Evolutionary conservation across 2,329 filamentous ascomycete genomes (phyloP), one percentile per base, ranked within the genome.

Genomic region (Trichothecium roseum): DNA sequence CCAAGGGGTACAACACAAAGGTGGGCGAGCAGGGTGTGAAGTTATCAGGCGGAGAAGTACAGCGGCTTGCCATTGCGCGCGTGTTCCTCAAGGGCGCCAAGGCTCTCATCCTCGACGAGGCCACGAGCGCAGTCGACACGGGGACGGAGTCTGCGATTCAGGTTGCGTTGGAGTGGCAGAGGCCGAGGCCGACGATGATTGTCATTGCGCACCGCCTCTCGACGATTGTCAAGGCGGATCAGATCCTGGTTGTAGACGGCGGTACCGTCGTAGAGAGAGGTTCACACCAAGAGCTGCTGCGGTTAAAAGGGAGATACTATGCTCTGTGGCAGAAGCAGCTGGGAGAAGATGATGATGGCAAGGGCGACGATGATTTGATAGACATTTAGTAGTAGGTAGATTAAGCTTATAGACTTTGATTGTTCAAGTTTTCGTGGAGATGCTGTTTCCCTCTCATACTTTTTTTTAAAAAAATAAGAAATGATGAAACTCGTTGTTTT

Each of bases 81-180:
- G 81, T 83, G 1, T 70, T 89, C 32, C 62, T 88, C 43, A 84
- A 84, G 55, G 70, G 73, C 39, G 82, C 84, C 0, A 77, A 84
- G 37, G 78, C 88, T 40, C 74, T 89, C 8, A 68, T 89, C 28
- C 68, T 89, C 1, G 84, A 89, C 44, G 84, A 88, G 54, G 79
- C 84, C 2, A 87, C 85, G 4, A 85, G 81, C 27, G 78, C 83
- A 6, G 78, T 89, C 39, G 78, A 85, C 41, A 79, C 78, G 0
- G 73, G 78, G 24, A 81, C 76, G 2, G 78, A 82, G 52, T 72
- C 75, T 37, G 72, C 75, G 44, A 81, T 81, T 31, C 78, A 81
- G 45, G 62, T 70, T 22, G 78, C 77, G 0, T 67, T 82, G 36
- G 61, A 60, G 38, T 63, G 62, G 34, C 61, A 81, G 7, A 78